A percentile compares a stretch with the other conserved stretches of the same genome.
These are phyloP conservation scores for Dictyostelium firmibasis DNA, from an alignment of 78 protist genomes.

Conservation along the genomic window DNA sequence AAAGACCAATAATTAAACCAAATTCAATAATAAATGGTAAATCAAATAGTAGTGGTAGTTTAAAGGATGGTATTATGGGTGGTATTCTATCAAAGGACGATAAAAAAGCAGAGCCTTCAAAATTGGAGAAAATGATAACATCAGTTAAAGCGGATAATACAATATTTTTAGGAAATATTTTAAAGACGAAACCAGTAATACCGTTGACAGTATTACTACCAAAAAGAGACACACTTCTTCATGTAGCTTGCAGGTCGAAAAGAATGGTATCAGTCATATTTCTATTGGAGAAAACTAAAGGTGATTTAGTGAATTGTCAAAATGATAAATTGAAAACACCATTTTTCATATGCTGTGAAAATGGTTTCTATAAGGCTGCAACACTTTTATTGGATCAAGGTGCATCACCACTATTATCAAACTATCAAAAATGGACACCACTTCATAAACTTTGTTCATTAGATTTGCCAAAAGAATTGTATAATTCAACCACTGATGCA, in stretches of 20 bases:
- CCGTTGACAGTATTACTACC: conserved; percentile 14
- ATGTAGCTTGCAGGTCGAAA: conserved; percentile 23
- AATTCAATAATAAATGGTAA: conserved; percentile 25
- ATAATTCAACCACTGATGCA: neutral
- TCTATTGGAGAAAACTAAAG: conserved; percentile 10
- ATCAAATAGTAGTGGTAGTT: conserved; percentile 22
- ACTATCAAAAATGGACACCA: conserved; percentile 41
- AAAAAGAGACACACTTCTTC: conserved; percentile 24
- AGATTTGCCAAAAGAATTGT: neutral
- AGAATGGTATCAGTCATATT: conserved; percentile 25
- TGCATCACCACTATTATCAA: conserved; percentile 23
- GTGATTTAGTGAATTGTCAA: conserved; percentile 10
- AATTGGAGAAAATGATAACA: conserved; percentile 27
- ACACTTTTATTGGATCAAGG: conserved; percentile 4
- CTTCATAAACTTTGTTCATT: conserved; percentile 19
- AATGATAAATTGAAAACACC: conserved; percentile 35
- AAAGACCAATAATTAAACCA: neutral
- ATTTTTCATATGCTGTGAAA: conserved; percentile 16
- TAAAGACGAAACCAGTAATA: conserved; percentile 7
- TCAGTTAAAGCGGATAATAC: conserved; percentile 22
- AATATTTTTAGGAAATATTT: neutral
- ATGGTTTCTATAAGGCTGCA: conserved; percentile 53
- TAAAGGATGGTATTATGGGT: neutral
- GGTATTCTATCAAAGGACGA: neutral
- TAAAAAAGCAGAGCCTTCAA: neutral